Evolutionary conservation across 139 green algal genomes (phyloP).

Genomic region (Coccomyxa sp.): DNA sequence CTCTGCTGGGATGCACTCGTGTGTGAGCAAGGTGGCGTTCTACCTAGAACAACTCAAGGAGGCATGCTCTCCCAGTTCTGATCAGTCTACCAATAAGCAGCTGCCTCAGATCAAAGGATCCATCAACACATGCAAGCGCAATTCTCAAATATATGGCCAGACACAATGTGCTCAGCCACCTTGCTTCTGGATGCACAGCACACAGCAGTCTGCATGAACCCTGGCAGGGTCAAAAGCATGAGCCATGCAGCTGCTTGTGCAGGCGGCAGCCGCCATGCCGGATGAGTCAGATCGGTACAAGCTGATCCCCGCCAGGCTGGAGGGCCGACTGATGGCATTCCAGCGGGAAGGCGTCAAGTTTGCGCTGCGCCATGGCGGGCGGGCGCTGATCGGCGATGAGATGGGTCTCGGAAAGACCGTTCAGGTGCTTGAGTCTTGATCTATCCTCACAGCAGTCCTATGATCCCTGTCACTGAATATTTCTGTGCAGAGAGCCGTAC

Average conservation of each 20-base stretch:
- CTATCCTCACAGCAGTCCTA: too few species aligned
- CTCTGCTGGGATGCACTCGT: background rate
- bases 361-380: constrained; percentile 57
- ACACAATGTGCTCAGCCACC: background rate
- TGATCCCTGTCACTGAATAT: too few species aligned
- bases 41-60: background rate
- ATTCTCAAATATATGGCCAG: background rate
- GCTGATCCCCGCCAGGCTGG: constrained; percentile 34
- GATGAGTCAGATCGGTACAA: constrained; percentile 44
- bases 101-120: background rate
- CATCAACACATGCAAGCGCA: background rate
- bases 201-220: background rate
- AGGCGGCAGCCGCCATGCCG: constrained; percentile 3
- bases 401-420: constrained; percentile 75
- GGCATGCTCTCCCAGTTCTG: background rate
- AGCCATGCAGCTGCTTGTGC: too few species aligned
- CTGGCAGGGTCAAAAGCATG: too few species aligned
- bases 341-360: constrained; percentile 75
- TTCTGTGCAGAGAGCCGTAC: too few species aligned
- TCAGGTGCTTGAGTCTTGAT: too few species aligned
- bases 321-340: constrained; percentile 47
- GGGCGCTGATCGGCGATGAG: constrained; percentile 66
- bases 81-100: background rate
- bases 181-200: background rate
- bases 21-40: background rate